These are phyloP conservation scores for Geranium brycei DNA, from an alignment of 345 rosid species.

Conservation along the genomic window DNA sequence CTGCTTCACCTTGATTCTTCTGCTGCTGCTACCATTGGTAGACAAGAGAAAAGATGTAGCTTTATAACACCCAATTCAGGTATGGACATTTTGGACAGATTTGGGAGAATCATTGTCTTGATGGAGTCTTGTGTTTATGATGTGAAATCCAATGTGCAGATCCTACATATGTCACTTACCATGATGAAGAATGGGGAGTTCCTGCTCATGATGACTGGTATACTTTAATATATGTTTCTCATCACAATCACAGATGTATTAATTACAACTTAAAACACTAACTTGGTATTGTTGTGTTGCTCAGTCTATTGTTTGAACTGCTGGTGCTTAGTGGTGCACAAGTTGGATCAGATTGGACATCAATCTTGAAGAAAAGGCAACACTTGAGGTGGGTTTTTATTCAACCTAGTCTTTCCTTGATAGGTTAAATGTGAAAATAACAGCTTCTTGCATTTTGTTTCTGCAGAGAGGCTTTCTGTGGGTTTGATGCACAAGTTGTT, in stretches of 20 bases:
- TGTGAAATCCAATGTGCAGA: conserved; percentile 18
- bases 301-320: too few species aligned
- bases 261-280: too few species aligned
- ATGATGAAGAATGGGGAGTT: conserved; percentile 65
- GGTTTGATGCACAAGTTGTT: conserved; percentile 38
- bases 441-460: too few species aligned
- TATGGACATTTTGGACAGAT: conserved; percentile 2
- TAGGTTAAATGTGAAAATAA: too few species aligned
- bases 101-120: background rate
- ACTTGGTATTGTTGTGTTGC: too few species aligned
- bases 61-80: conserved; percentile 55
- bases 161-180: conserved; percentile 49
- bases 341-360: too few species aligned
- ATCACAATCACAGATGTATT: too few species aligned
- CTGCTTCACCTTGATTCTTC: conserved; percentile 18
- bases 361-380: too few species aligned
- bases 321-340: too few species aligned
- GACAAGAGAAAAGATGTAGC: conserved; percentile 34
- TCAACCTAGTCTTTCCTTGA: too few species aligned
- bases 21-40: background rate
- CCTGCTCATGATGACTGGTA: conserved; percentile 48
- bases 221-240: background rate
- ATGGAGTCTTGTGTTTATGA: too few species aligned
- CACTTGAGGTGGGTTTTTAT: too few species aligned
- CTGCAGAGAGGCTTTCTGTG: conserved; percentile 38